Conservation (phyloP, 768 basidiomycete genomes). For the Tulasnella sp. region DNA sequence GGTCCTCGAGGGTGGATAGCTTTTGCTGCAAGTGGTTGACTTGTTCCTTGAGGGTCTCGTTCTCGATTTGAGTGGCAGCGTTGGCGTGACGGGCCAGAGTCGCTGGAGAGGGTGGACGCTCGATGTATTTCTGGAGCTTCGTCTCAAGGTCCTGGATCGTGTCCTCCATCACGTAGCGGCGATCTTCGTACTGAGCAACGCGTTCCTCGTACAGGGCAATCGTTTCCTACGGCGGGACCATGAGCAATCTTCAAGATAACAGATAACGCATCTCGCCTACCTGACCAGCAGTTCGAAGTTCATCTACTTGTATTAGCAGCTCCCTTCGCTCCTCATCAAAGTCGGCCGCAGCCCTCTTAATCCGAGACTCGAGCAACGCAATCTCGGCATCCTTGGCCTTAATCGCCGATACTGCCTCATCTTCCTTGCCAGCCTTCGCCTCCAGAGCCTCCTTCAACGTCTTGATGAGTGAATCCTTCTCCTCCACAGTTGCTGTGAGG, state of each 20-base stretch:
- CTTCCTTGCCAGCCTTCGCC: constrained; percentile 49
- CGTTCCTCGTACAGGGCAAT: constrained; percentile 93
- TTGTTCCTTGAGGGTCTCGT: constrained; percentile 86
- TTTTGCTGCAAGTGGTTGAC: constrained; percentile 80
- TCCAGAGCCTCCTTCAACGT: constrained; percentile 53
- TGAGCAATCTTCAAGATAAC: constrained; percentile 21
- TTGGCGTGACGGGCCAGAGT: constrained; percentile 43
- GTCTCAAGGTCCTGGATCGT: constrained; percentile 57
- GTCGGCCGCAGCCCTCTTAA: constrained; percentile 44
- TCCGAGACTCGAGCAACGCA: constrained; percentile 46
- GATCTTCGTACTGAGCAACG: constrained; percentile 61
- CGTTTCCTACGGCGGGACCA: constrained; percentile 61
- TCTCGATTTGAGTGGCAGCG: constrained; percentile 88
- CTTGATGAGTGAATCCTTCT: constrained; percentile 43
- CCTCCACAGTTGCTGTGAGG: constrained; percentile 30
- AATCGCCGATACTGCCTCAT: constrained; percentile 49
- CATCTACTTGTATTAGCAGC: constrained; percentile 69
- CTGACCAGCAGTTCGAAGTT: constrained; percentile 83
- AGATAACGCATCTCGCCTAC: constrained; percentile 39
- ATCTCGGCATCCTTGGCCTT: constrained; percentile 61
- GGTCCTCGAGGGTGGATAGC: constrained; percentile 71
- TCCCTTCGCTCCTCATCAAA: constrained; percentile 60
- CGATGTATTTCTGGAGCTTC: constrained; percentile 38
- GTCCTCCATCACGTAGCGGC: constrained; percentile 74
- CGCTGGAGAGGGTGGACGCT: constrained; percentile 37